Evolutionary conservation across 768 basidiomycete species (phyloP), one percentile per base, ranked within the genome.

Genomic region (Macrocybe gigantea): DNA sequence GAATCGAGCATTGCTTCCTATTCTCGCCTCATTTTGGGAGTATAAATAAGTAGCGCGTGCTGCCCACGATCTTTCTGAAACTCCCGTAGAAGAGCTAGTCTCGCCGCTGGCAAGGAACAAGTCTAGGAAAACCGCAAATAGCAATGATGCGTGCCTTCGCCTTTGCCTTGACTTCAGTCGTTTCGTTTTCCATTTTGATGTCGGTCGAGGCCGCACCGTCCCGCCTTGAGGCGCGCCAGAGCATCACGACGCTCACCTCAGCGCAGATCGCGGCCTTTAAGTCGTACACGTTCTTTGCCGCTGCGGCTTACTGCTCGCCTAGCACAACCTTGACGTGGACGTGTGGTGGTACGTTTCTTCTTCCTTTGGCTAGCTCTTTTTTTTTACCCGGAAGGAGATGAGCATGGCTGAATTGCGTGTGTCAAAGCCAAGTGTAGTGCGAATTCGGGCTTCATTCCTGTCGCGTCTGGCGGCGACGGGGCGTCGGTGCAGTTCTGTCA

Each of bases 301-400:
- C 72, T 38, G 56, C 79, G 5, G 78, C 70, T 0, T 79, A 80
- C 51, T 82, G 80, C 49, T 48, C 62, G 8, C 69, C 77, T 5
- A 49, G 63, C 6, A 50, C 58, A 30, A 78, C 75, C 5, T 45
- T 69, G 37, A 58, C 65, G 29, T 82, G 80, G 80, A 54, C 63
- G 33, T 82, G 79, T 52, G 80, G 79, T 52, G 80, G 79, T 77
- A 51, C 47, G 71, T 56, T 34, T 10, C 32, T 38, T 45, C 1
- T n/a, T 13, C 3, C 15, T 11, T 22, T 5, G 42, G 2, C 36
- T 47, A 10, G 1, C 44, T 42, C 5, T 9, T 4, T 35, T 5
- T 9, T 4, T 35, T 5, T 30, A 8, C 40, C 14, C n/a, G 38
- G 9, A 15, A 32, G 31, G 22, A 22, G 22, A 22, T 22, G 22